Evolutionary conservation across 257 asterid species (phyloP).

Genomic region (Lavandula angustifolia): DNA sequence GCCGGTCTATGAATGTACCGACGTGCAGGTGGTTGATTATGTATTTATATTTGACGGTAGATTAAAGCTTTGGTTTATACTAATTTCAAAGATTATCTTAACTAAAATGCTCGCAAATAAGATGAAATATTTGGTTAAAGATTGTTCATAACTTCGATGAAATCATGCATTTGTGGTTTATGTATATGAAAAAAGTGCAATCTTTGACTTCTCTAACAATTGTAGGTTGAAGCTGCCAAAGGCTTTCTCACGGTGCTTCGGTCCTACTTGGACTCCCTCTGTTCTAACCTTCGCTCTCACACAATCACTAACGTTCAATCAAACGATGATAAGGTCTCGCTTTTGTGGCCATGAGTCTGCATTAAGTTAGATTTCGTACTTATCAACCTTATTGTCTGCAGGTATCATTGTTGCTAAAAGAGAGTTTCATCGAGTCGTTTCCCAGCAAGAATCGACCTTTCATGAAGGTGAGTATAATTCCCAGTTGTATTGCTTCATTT

Average conservation of each 20-base stretch:
- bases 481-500: neutral
- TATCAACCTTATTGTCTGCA: constrained; percentile 23
- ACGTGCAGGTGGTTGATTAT: constrained; percentile 60
- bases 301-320: constrained; percentile 98
- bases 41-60: neutral
- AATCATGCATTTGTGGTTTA: too few relatives aligned
- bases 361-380: too few relatives aligned
- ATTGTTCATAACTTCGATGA: too few relatives aligned
- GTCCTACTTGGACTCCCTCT: constrained; percentile 79
- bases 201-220: constrained; percentile 28
- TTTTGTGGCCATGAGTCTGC: too few relatives aligned
- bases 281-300: constrained; percentile 87
- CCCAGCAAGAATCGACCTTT: constrained; percentile 87
- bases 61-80: constrained; percentile 10
- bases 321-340: constrained; percentile 83
- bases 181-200: constrained; percentile 13
- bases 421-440: constrained; percentile 94
- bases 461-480: constrained; percentile 66
- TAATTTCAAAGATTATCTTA: neutral
- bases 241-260: constrained; percentile 72
- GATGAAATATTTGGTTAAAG: too few relatives aligned
- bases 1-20: constrained; percentile 86
- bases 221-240: constrained; percentile 92
- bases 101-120: too few relatives aligned
- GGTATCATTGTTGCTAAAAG: constrained; percentile 95